Percentiles rank a stretch among this genome's conserved stretches.
Conservation (phyloP, 2,329 filamentous ascomycete species). For the Paramyrothecium sp. region DNA sequence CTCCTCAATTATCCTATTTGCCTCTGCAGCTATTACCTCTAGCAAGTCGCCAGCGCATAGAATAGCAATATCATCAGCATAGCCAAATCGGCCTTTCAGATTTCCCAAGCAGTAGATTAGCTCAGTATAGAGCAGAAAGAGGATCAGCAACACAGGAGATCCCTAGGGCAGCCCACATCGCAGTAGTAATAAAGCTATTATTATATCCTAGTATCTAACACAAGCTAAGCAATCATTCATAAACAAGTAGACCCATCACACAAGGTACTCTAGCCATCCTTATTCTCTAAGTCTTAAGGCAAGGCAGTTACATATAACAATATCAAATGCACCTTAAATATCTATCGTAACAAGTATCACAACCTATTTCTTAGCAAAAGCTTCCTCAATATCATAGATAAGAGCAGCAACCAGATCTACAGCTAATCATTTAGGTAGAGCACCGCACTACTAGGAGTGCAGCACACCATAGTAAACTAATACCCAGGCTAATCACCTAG, state of each 20-base stretch:
- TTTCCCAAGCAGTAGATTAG: slow-evolving; percentile 10
- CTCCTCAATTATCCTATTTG: slow-evolving; percentile 7
- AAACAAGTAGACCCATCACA: slow-evolving; percentile 11
- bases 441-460: slow-evolving; percentile 13
- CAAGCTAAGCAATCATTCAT: slow-evolving; percentile 3
- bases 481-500: slow-evolving; percentile 14
- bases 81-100: slow-evolving; percentile 11
- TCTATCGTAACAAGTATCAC: slow-evolving; percentile 12
- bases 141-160: slow-evolving; percentile 13
- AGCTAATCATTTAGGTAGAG: slow-evolving; percentile 17
- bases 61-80: slow-evolving; percentile 15
- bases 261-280: slow-evolving; percentile 10
- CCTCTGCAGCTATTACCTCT: slow-evolving; percentile 7
- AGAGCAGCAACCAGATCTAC: slow-evolving; percentile 14
- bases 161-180: slow-evolving; percentile 11
- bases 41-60: slow-evolving; percentile 11
- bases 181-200: slow-evolving; percentile 3
- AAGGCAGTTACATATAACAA: slow-evolving; percentile 14
- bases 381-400: slow-evolving; percentile 15
- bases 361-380: slow-evolving; percentile 7
- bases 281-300: slow-evolving; percentile 10
- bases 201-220: slow-evolving; percentile 6
- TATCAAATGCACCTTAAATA: slow-evolving; percentile 15
- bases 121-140: slow-evolving; percentile 14
- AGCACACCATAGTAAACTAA: slow-evolving; percentile 16